Conservation (phyloP, 495 filamentous ascomycete genomes). For the Aspergillus olivimuriae region DNA sequence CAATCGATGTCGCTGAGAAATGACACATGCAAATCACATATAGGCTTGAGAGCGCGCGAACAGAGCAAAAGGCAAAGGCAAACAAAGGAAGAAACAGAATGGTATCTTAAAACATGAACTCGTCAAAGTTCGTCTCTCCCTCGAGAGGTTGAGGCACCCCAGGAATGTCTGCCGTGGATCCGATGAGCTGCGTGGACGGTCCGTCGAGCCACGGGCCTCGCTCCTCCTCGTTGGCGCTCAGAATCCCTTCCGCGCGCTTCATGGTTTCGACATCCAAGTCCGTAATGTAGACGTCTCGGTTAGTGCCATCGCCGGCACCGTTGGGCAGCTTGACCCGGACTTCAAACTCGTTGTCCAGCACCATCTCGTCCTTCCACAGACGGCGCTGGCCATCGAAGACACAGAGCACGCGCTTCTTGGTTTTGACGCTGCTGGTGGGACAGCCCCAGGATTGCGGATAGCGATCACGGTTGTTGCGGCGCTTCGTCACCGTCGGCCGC, state of each 20-base stretch:
- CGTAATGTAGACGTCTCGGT: constrained; percentile 67
- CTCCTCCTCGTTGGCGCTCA: constrained; percentile 69
- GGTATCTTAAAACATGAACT: constrained; percentile 31
- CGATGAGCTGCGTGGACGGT: constrained; percentile 29
- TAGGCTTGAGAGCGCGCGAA: background rate
- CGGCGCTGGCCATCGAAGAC: constrained; percentile 86
- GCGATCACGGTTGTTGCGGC: constrained; percentile 80
- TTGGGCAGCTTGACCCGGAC: constrained; percentile 73
- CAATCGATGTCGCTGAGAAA: constrained; percentile 15
- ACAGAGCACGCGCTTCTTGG: constrained; percentile 92
- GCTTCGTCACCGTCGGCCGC: constrained; percentile 51
- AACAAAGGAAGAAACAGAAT: constrained; percentile 8
- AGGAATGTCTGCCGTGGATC: constrained; percentile 29
- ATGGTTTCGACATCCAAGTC: constrained; percentile 91
- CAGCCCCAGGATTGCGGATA: constrained; percentile 93
- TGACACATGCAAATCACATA: constrained; percentile 7
- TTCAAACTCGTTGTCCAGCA: constrained; percentile 92
- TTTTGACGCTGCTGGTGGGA: constrained; percentile 83
- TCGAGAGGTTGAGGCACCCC: constrained; percentile 27
- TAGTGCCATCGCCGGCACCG: constrained; percentile 52
- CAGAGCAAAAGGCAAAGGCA: constrained; percentile 6
- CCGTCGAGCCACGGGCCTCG: constrained; percentile 70
- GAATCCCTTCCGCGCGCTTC: constrained; percentile 77
- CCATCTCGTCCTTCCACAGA: constrained; percentile 98
- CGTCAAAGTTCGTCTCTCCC: constrained; percentile 34